These are phyloP conservation scores for Salix suchowensis DNA, from an alignment of 345 rosid genomes.

Conservation along the genomic window DNA sequence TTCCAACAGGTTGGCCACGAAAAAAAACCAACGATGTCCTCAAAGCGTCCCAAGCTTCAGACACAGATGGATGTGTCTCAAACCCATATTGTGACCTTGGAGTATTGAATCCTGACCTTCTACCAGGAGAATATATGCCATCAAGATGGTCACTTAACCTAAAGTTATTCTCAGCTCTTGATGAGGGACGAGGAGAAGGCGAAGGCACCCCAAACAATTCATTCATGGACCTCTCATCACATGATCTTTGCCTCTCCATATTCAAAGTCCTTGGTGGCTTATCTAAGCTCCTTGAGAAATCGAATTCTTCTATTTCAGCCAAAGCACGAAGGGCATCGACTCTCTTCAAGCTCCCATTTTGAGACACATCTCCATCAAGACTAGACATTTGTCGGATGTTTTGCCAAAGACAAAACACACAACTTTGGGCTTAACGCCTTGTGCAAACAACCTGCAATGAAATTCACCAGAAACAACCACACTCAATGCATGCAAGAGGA, in stretches of 20 bases:
- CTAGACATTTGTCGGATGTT: conserved; percentile 31
- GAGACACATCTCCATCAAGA: conserved; percentile 28
- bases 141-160: conserved; percentile 39
- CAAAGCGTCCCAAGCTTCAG: conserved; percentile 87
- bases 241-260: conserved; percentile 71
- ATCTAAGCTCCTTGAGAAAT: conserved; percentile 60
- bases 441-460: conserved; percentile 18
- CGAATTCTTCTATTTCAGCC: conserved; percentile 49
- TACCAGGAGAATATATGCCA: conserved; percentile 44
- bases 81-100: conserved; percentile 45
- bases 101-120: conserved; percentile 59
- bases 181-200: conserved; percentile 33
- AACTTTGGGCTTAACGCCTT: background rate
- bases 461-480: conserved; percentile 5
- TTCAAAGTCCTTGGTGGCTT: conserved; percentile 72
- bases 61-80: conserved; percentile 63
- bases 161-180: conserved; percentile 24
- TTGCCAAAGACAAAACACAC: background rate
- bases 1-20: conserved; percentile 87
- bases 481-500: background rate
- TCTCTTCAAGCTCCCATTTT: conserved; percentile 31
- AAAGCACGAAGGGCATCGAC: conserved; percentile 25
- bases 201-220: conserved; percentile 43
- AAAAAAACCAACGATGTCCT: conserved; percentile 65
- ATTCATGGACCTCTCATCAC: conserved; percentile 53